Evolutionary conservation across 2,329 filamentous ascomycete genomes (phyloP), one percentile per base, ranked within the genome.

Genomic region (Thelonectria rubi): DNA sequence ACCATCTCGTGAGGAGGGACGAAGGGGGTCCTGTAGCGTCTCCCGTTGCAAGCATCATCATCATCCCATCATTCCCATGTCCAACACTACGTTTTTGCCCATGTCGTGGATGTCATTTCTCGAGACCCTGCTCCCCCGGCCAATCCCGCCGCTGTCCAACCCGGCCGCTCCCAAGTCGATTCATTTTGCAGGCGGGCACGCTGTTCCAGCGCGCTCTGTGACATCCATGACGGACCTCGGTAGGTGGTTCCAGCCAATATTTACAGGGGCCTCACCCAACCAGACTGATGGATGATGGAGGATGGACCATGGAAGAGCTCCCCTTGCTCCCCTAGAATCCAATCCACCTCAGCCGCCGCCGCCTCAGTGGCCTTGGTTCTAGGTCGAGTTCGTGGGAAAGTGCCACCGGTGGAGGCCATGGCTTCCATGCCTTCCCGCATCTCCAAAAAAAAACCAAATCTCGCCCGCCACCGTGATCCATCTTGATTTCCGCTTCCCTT

Each of bases 61-160:
- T 55, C 45, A 56, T 56, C 54, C 32, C 54, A 56, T 56, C 54
- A 48, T 40, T 50, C 47, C 34, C 54, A 42, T 49, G 53, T 55
- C 46, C 32, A 55, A 24, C 7, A n/a, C 7, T 24, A 3, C 7
- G 40, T 26, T 18, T 39, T 55, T 55, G 53, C 54, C 54, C 54
- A 50, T 56, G 54, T 49, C 45, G 15, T 32, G 40, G 3, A 37
- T 45, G 7, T 45, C 42, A 14, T 20, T 8, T 20, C 42, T 18
- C 11, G 11, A 37, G 12, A 15, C 11, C 34, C 34, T 37, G 34
- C 34, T 37, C 34, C 34, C 34, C 34, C 34, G 34, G 34, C 34
- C 34, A 37, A 37, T 37, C 34, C 34, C 34, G 34, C 34, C 32
- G 24, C 20, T 18, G n/a, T 24, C 17, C 15, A 37, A 20, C 48